Evolutionary conservation across 1,284 basidiomycete genomes (phyloP).

Genomic region (Puccinia horiana): DNA sequence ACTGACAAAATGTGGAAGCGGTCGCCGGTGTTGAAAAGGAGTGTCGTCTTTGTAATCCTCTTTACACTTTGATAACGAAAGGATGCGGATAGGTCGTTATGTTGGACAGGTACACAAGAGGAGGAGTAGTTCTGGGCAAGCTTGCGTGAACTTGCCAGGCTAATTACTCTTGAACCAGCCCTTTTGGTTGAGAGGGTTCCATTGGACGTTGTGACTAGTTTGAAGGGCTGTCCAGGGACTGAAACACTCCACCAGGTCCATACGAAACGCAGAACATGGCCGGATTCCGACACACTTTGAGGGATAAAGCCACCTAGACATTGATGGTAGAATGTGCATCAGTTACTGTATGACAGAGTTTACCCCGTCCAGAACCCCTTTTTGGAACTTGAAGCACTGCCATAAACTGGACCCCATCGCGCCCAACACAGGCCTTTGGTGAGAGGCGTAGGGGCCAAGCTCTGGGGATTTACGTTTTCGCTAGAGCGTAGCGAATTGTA

Average conservation of each 20-base stretch:
- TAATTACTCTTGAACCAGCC: neutral
- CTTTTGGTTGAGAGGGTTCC: neutral
- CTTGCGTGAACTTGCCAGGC: neutral
- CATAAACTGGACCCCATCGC: too few relatives aligned
- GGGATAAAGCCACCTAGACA: too few relatives aligned
- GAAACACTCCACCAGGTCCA: neutral
- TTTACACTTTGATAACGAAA: too few relatives aligned
- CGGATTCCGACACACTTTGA: neutral
- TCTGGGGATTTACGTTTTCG: too few relatives aligned
- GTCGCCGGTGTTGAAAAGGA: neutral
- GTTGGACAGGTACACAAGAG: too few relatives aligned
- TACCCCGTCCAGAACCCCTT: neutral
- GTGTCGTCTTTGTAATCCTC: too few relatives aligned
- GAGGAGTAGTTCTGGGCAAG: too few relatives aligned
- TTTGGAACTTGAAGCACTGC: neutral
- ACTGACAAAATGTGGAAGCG: neutral
- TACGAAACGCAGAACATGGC: neutral
- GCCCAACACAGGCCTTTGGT: too few relatives aligned
- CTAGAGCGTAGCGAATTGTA: too few relatives aligned
- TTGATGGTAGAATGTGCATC: neutral
- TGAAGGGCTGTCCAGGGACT: neutral
- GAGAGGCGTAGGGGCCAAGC: too few relatives aligned
- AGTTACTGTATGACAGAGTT: neutral
- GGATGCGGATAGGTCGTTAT: too few relatives aligned
- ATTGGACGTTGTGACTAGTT: neutral